Conservation (phyloP, 1,284 basidiomycete species). For the Cryptococcus sp. region DNA sequence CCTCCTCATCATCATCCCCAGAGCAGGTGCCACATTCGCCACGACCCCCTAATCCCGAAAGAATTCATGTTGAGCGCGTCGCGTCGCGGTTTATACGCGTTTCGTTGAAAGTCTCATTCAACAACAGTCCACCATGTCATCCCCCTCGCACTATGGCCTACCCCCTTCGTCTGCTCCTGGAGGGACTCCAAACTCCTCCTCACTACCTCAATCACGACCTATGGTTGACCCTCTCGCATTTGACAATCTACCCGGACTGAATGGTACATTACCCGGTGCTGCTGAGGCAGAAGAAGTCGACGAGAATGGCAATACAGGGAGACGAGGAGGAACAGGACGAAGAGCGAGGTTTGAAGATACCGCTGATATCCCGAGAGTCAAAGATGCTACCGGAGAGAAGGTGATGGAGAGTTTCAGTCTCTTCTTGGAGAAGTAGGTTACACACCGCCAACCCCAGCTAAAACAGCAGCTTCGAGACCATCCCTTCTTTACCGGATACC, state of each 20-base stretch:
- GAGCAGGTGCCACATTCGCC: not conserved
- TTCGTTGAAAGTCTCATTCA: not conserved
- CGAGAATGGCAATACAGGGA: slow-evolving; percentile 5
- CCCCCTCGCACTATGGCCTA: slow-evolving; percentile 5
- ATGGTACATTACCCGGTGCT: slow-evolving; percentile 16
- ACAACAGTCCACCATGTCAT: not conserved
- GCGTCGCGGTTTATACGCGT: not conserved
- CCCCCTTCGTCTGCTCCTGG: slow-evolving; percentile 33
- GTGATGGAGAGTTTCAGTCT: slow-evolving; percentile 84
- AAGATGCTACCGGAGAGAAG: slow-evolving; percentile 87
- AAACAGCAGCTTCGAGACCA: not conserved
- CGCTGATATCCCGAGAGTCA: slow-evolving; percentile 73
- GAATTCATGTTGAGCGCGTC: not conserved
- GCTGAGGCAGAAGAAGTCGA: slow-evolving; percentile 7
- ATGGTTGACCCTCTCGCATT: slow-evolving; percentile 37
- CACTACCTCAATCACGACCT: slow-evolving; percentile 24
- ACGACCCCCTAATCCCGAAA: not conserved
- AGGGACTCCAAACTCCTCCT: slow-evolving; percentile 27
- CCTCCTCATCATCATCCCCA: no score
- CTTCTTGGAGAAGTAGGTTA: slow-evolving; percentile 78
- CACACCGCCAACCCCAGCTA: slow-evolving; percentile 4
- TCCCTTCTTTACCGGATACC: slow-evolving; percentile 59
- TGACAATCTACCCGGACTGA: slow-evolving; percentile 40
- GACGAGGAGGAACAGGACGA: slow-evolving; percentile 11
- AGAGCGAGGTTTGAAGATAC: slow-evolving; percentile 35